Evolutionary conservation across 768 basidiomycete genomes (phyloP).

Genomic region (Leucocoprinus leucothites): DNA sequence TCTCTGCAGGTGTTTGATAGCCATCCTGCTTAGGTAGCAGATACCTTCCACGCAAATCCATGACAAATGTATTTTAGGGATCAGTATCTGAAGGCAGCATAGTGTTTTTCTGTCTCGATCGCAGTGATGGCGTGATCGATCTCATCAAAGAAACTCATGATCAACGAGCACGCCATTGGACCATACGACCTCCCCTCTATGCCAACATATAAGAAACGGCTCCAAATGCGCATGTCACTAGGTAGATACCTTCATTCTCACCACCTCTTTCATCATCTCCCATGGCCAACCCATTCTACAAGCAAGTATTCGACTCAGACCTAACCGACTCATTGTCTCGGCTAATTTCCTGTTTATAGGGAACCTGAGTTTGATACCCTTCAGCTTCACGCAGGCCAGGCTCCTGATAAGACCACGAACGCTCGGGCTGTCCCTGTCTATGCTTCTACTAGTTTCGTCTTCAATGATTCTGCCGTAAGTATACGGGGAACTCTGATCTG

Average conservation of each 20-base stretch:
- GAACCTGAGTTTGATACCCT: slow-evolving; percentile 77
- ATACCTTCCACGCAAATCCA: too few species aligned
- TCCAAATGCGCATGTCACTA: neutral
- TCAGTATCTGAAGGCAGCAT: neutral
- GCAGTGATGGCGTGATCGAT: slow-evolving; percentile 3
- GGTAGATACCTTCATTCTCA: neutral
- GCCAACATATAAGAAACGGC: slow-evolving; percentile 2
- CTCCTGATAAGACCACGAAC: slow-evolving; percentile 58
- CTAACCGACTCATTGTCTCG: neutral
- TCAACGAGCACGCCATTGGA: slow-evolving; percentile 7
- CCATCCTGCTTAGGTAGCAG: too few species aligned
- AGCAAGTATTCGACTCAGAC: slow-evolving; percentile 20
- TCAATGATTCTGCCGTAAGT: slow-evolving; percentile 65
- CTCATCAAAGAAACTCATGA: neutral
- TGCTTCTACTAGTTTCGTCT: slow-evolving; percentile 67
- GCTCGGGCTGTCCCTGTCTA: slow-evolving; percentile 81
- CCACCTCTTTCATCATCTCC: neutral
- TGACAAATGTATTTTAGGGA: too few species aligned
- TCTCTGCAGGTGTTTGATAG: too few species aligned
- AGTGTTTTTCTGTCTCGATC: neutral
- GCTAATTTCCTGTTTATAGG: slow-evolving; percentile 22
- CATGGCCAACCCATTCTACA: slow-evolving; percentile 37
- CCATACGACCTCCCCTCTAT: neutral
- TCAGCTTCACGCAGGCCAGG: slow-evolving; percentile 76
- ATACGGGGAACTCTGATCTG: neutral